Base-by-base conservation (phyloP, 768 basidiomycete species). In the Trametes cubensis region DNA sequence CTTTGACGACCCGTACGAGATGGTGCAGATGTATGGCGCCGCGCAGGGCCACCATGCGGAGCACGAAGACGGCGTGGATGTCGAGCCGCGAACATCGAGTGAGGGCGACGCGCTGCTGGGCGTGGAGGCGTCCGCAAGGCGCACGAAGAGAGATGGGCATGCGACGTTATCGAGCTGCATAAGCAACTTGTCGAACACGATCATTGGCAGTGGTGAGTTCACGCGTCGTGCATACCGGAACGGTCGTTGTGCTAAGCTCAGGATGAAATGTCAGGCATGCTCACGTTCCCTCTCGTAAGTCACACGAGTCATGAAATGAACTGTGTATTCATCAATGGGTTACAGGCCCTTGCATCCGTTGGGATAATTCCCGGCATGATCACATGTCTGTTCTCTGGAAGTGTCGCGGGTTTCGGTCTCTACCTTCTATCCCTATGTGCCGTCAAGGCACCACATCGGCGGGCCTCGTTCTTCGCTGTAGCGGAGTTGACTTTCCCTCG, bases 311-410 rank as follows among this genome's bases (percentile, higher is more conserved):
- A 15, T 41, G 40, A 23, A 26, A 17, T 7, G 14, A 6, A 15
- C 11, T 15, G 44, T 15, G 7, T 11, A 39, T 21, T 17, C n/a
- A 45, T 15, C 42, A 25, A 17, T 41, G 18, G 15, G 10, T 46
- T 46, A 44, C 68, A 94, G 92, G 93, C 93, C 20, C 86, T 98
- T 82, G 92, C 95, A 4, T 90, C 94, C 6, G 86, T 88, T 55
- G 96, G 96, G 3, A 74, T 98, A 48, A 82, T 98, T 58, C 95
- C 95, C 6, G 96, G 96, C 10, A 85, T 96, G 56, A 65, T 97
- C 18, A 95, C 94, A 25, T 97, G 96, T 68, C 66, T 88, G 13
- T 84, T 94, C 65, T 96, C 90, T 18, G 96, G 90, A 6, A 67
- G 71, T 4, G 84, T 91, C 7, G 88, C 87, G 1, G 85, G 81